Base-by-base conservation (phyloP, 352 stramenopile genomes). In the Albugo laibachii region DNA sequence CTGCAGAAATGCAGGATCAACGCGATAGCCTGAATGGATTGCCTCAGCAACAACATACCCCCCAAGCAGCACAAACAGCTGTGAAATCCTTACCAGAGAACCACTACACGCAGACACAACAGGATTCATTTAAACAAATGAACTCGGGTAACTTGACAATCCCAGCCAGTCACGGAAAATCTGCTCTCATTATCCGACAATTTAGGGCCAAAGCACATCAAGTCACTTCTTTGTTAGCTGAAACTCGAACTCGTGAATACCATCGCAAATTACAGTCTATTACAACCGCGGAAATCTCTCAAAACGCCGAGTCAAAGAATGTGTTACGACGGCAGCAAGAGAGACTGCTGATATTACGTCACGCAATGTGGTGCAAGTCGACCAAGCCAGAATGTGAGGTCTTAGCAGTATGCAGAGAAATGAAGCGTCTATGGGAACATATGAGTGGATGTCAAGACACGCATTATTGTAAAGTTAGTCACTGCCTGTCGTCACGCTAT, bases 401-500 rank as follows among this genome's bases (percentile, higher is more conserved):
- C 1, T 98, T 94, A 5, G 83, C 85, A 24, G 95, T 95, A 54
- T 99, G 94, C 69, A 83, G 80, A 14, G 88, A 94, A 45, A 99
- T 98, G 94, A 99, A 98, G 63, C 67, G 85, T 12, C 66, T 99
- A 5, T 98, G 94, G 94, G 92, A 96, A 50, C 94, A 99, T 59
- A 98, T 99, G 78, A 91, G 93, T 11, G 78, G 88, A 34, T 99
- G 95, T 51, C 95, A 96, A 45, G 83, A 98, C 61, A 94, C 96
- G 47, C 83, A 80, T 19, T 88, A 95, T 49, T 99, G 95, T 62
- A 68, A 92, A 14, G 93, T 97, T 43, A 93, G 89, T 15, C 94
- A 99, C 58, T 99, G 95, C 60, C 95, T 98, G 24, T 97, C 85
- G 44, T 98, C 93, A n/a, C 93, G 97, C 50, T 96, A 98, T 59